Base-by-base conservation (phyloP, 1,284 basidiomycete genomes). In the Trametes polyzona region DNA sequence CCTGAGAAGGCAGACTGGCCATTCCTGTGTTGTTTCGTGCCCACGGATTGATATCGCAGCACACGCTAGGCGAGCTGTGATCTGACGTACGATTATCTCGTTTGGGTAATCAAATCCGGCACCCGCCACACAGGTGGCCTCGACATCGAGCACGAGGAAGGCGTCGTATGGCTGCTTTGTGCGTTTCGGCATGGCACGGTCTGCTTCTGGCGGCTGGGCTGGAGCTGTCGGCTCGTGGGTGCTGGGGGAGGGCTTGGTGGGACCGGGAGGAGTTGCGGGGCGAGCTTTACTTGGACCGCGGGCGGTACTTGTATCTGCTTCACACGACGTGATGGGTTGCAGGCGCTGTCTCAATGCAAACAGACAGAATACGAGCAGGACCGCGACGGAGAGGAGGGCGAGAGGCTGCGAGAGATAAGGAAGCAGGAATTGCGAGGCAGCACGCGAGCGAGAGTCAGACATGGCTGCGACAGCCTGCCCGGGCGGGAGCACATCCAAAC, bases 101-200 rank as follows among this genome's bases (percentile, higher is more conserved):
- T 97, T 97, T 7, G 75, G 73, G 63, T 73, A 76, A 33, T 73
- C 68, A 43, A 75, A 75, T 21, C 65, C 68, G 16, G 61, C 37
- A 5, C 80, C 88, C 63, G 74, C 73, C 42, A 86, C 72, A 70
- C 96, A 98, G 0, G 96, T 98, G 5, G 90, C 96, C 72, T 98
- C 96, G 47, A 98, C 90, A 67, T 96, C 93, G 37, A 94, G 76
- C 23, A 93, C 85, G 11, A 92, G 80, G 66, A 92, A 88, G 12
- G 80, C 83, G 47, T 92, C 88, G 63, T 82, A 88, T 1, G 82
- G 76, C 64, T 91, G 89, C 60, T 77, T 82, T 21, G 59, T 62
- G 26, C 61, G 64, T 32, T 59, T 59, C 35, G 43, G 54, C 52
- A 63, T 62, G 21, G 17, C 29, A 46, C 21, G 17, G 17, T 35